A percentile compares a stretch with the other conserved stretches of the same genome.
phyloP scores from a whole-genome alignment of 2,329 filamentous ascomycete species.

The Nemania bipapillata region DNA sequence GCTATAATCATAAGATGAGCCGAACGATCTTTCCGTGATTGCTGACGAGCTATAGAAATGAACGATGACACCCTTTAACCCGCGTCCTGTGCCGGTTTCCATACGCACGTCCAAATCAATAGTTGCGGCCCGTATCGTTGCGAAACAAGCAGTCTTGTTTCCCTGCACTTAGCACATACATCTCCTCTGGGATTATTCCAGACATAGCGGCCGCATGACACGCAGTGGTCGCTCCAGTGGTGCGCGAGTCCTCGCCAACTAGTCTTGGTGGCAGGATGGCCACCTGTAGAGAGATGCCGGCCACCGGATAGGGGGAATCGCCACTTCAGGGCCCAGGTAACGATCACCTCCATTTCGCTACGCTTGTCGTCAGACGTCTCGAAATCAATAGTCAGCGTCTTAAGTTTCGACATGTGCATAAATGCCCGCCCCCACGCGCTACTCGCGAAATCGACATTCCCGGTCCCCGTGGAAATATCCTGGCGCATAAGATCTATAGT shows the following conservation, averaged over 20 bases:
- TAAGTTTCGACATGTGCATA: slow-evolving; percentile 38
- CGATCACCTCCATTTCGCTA: slow-evolving; percentile 38
- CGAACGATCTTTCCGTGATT: neutral
- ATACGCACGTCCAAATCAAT: slow-evolving; percentile 38
- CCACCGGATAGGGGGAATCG: slow-evolving; percentile 37
- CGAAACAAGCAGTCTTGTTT: slow-evolving; percentile 17
- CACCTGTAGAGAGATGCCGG: slow-evolving; percentile 36
- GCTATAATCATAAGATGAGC: neutral
- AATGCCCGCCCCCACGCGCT: slow-evolving; percentile 42
- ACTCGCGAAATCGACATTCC: slow-evolving; percentile 27
- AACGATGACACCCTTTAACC: neutral
- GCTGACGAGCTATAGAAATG: neutral
- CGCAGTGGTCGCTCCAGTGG: slow-evolving; percentile 30
- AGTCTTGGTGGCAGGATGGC: slow-evolving; percentile 37
- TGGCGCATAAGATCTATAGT: slow-evolving; percentile 27
- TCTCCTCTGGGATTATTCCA: neutral
- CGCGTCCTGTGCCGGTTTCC: slow-evolving; percentile 25
- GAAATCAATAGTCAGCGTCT: slow-evolving; percentile 43
- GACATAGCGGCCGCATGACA: neutral
- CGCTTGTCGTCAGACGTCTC: slow-evolving; percentile 41
- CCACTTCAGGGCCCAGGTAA: slow-evolving; percentile 44
- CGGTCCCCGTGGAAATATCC: slow-evolving; percentile 34
- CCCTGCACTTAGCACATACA: slow-evolving; percentile 21
- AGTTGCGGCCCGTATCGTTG: slow-evolving; percentile 38
- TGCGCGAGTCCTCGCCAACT: slow-evolving; percentile 38